Base-by-base conservation (phyloP, 495 filamentous ascomycete species). In the Glonium stellatum region DNA sequence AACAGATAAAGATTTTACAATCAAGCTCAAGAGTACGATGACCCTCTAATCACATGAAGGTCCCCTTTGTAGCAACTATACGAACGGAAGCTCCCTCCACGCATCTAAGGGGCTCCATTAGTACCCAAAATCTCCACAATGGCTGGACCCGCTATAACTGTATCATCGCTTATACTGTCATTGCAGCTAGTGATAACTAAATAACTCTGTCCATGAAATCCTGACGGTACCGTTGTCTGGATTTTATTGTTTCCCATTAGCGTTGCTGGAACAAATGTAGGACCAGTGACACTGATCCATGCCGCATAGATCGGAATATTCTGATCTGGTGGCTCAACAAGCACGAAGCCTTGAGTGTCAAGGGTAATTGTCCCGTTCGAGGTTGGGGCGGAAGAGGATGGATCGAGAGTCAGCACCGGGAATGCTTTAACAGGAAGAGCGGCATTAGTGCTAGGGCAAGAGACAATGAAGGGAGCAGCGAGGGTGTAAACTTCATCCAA, bases 401-500 rank as follows among this genome's bases (percentile, higher is more conserved):
- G 52, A 11, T 57, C 58, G 8, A 69, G 54, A 2, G 60, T 46
- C 8, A 71, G 61, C 42, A 19, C 54, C 0, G 71, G 71, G 57
- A 73, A 86, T 2, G 82, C 76, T 69, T 78, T 83, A 55, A 87
- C 77, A 9, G 81, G 80, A 0, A 86, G 76, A 19, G 67, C 63
- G 5, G 77, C 75, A 69, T 85, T 84, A 49, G 61, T 69, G 1
- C 65, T 49, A 9, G 84, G 84, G 70, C 83, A 87, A 1, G 74
- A 75, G 0, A 64, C 67, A 62, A 87, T 85, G 74, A 86, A 85
- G 10, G 74, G 74, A 1, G 78, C 73, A 6, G 84, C 84, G 25
- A 86, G 72, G 5, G 82, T 83, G 71, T 79, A 82, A n/a, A 86
- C 82, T 59, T 80, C 73, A 56, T 84, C 75, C 63, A 82, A 75